Percentiles rank a stretch among this genome's conserved stretches.
Conservation (phyloP, 108 stramenopile species). For the Fragilariopsis cylindrus region DNA sequence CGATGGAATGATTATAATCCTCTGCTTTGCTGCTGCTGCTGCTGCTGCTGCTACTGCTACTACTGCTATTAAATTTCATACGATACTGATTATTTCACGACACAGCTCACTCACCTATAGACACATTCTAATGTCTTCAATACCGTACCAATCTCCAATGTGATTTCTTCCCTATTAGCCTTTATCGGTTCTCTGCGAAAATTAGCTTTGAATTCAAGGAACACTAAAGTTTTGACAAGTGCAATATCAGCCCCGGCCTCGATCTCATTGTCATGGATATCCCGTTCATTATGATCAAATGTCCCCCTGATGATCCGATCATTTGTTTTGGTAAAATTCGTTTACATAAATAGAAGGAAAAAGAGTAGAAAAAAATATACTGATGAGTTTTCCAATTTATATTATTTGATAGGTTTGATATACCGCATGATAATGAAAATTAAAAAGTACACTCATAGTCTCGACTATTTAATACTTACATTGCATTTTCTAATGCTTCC, state of each 20-base stretch:
- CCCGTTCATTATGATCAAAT: conserved; percentile 50
- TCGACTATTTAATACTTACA: conserved; percentile 16
- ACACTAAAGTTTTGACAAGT: conserved; percentile 51
- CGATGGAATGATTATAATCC: no score
- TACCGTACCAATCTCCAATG: conserved; percentile 40
- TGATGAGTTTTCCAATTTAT: no score
- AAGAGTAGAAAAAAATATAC: no score
- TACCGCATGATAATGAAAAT: background rate
- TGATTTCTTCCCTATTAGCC: conserved; percentile 22
- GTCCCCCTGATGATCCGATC: background rate
- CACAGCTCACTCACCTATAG: conserved; percentile 16
- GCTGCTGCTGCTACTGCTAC: no score
- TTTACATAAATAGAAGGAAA: no score
- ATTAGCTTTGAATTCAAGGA: conserved; percentile 34
- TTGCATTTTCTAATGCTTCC: background rate
- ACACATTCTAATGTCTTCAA: conserved; percentile 52
- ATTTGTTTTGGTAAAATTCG: no score
- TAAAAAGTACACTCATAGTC: conserved; percentile 1
- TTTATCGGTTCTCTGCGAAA: conserved; percentile 25
- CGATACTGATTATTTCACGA: no score
- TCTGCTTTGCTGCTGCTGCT: no score
- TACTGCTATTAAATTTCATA: no score
- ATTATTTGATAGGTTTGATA: no score
- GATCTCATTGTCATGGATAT: conserved; percentile 51
- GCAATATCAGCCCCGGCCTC: conserved; percentile 48